phyloP scores from a whole-genome alignment of 2,329 filamentous ascomycete genomes.

The Colletotrichum ledebouriae region DNA sequence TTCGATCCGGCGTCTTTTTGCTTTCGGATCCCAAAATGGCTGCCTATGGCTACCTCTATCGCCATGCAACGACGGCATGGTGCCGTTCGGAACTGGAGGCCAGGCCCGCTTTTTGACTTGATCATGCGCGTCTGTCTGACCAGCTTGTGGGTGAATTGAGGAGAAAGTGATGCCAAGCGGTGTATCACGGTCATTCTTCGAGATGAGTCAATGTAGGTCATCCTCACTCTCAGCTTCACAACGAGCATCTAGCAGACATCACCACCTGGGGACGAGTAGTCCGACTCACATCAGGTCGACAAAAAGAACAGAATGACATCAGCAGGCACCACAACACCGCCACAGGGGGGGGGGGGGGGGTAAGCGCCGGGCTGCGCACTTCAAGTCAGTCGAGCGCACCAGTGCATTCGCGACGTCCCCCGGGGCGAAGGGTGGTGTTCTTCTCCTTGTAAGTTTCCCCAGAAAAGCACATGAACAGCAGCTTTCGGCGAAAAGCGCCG shows the following conservation, averaged over 20 bases:
- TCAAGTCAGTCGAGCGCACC: conserved; percentile 28
- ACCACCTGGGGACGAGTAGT: too few relatives aligned
- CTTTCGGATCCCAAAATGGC: conserved; percentile 7
- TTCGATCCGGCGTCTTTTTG: background rate
- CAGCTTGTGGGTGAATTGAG: too few relatives aligned
- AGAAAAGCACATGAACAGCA: background rate
- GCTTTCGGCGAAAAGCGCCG: background rate
- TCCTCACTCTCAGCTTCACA: too few relatives aligned
- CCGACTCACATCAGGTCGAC: too few relatives aligned
- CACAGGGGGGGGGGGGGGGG: background rate
- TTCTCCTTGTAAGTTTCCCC: background rate
- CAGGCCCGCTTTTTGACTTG: too few relatives aligned
- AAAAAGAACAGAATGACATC: background rate
- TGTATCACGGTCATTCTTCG: too few relatives aligned
- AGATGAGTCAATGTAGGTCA: too few relatives aligned
- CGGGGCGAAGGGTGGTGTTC: background rate
- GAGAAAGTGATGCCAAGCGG: too few relatives aligned
- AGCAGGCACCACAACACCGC: background rate
- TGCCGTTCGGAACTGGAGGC: background rate
- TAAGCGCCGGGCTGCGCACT: too few relatives aligned
- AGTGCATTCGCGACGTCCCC: background rate
- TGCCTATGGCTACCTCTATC: background rate
- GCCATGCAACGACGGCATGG: conserved; percentile 6
- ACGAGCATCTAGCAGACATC: too few relatives aligned
- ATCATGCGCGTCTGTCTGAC: too few relatives aligned